Percentiles rank a stretch among this genome's conserved stretches.
These are phyloP conservation scores for Xenosphaeropsis pyriputrescens DNA, from an alignment of 2,329 filamentous ascomycete species.

Conservation along the genomic window DNA sequence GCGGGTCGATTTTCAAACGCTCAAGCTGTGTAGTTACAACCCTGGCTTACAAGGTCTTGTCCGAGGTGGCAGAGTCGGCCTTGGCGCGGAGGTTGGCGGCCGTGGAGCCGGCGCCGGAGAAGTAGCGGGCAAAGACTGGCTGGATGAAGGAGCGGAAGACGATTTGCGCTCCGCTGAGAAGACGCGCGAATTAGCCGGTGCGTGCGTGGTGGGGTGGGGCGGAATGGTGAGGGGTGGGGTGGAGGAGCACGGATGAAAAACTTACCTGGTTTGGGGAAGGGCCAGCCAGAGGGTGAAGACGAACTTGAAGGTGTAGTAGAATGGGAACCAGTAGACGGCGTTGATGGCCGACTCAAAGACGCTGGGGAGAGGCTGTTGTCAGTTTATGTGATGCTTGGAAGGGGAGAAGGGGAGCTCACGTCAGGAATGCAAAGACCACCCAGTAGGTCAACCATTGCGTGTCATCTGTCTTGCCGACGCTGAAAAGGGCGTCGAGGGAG, in stretches of 20 bases:
- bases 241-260: slow-evolving; percentile 7
- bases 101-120: slow-evolving; percentile 52
- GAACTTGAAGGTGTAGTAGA: slow-evolving; percentile 99
- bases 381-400: neutral
- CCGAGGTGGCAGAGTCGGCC: slow-evolving; percentile 53
- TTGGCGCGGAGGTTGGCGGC: slow-evolving; percentile 80
- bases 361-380: slow-evolving; percentile 17
- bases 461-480: slow-evolving; percentile 55
- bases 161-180: slow-evolving; percentile 72
- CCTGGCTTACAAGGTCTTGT: slow-evolving; percentile 51
- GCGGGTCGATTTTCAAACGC: too few relatives aligned
- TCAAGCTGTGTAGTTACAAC: too few relatives aligned
- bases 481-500: slow-evolving; percentile 67
- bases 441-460: slow-evolving; percentile 78
- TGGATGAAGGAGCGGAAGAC: slow-evolving; percentile 94
- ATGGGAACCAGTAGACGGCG: slow-evolving; percentile 90
- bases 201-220: slow-evolving; percentile 1
- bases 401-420: slow-evolving; percentile 26
- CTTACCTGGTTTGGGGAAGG: slow-evolving; percentile 84
- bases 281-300: slow-evolving; percentile 94
- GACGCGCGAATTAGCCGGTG: neutral
- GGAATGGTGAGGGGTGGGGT: neutral
- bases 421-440: slow-evolving; percentile 75
- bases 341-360: slow-evolving; percentile 71
- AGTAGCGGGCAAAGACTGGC: slow-evolving; percentile 88